Evolutionary conservation across 2,329 filamentous ascomycete species (phyloP).

Genomic region (Blumeriella jaapii): DNA sequence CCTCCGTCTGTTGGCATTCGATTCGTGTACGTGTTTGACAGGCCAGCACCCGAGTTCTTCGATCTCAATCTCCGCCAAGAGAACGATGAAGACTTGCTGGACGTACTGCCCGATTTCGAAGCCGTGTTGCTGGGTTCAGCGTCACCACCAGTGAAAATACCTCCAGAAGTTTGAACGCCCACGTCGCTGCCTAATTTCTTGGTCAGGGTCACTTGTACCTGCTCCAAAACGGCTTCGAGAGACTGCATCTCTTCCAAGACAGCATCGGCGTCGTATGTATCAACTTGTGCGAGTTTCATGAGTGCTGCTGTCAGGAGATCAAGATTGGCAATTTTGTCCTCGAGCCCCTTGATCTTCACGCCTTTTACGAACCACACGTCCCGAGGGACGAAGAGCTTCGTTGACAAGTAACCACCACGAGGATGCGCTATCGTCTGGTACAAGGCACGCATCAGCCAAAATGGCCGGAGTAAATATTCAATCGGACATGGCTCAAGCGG

Average conservation of each 20-base stretch:
- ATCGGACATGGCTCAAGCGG: slow-evolving; percentile 86
- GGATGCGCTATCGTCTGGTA: slow-evolving; percentile 89
- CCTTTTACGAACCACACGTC: slow-evolving; percentile 92
- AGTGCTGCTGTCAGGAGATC: slow-evolving; percentile 84
- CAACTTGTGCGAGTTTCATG: slow-evolving; percentile 69
- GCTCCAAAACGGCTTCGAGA: slow-evolving; percentile 75
- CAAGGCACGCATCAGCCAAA: slow-evolving; percentile 93
- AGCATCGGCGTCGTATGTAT: slow-evolving; percentile 83
- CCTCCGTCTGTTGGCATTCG: slow-evolving; percentile 35
- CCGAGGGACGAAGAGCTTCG: slow-evolving; percentile 79
- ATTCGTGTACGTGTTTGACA: slow-evolving; percentile 40
- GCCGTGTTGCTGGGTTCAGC: slow-evolving; percentile 33
- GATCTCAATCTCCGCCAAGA: slow-evolving; percentile 84
- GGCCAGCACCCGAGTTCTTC: slow-evolving; percentile 67
- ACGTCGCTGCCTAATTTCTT: slow-evolving; percentile 93
- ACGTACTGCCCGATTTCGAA: slow-evolving; percentile 44
- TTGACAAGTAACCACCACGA: slow-evolving; percentile 83
- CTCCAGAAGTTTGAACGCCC: slow-evolving; percentile 62
- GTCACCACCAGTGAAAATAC: slow-evolving; percentile 50
- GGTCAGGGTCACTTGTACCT: slow-evolving; percentile 62
- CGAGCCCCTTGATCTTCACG: slow-evolving; percentile 80
- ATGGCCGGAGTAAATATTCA: slow-evolving; percentile 80
- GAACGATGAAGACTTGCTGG: slow-evolving; percentile 68
- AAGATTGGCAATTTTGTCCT: slow-evolving; percentile 89
- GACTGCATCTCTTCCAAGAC: slow-evolving; percentile 90